Percentiles rank a stretch among this genome's conserved stretches.
Evolutionary conservation across 495 filamentous ascomycete genomes (phyloP).

Genomic region (Penicillium argentinense): DNA sequence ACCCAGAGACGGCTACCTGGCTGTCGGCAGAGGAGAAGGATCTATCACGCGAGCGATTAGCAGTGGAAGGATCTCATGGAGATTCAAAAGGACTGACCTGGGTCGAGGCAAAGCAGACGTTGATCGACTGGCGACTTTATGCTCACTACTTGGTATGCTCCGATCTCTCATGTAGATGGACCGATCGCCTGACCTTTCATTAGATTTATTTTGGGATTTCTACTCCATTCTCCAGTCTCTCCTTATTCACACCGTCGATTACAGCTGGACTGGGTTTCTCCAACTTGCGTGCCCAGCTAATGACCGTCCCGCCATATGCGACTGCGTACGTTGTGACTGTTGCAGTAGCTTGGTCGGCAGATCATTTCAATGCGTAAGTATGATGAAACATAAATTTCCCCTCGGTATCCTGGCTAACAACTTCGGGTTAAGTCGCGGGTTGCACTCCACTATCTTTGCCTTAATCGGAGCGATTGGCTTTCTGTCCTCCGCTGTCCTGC

Average conservation of each 20-base stretch:
- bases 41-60: slow-evolving; percentile 50
- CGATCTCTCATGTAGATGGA: neutral
- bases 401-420: neutral
- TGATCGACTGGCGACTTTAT: slow-evolving; percentile 60
- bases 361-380: slow-evolving; percentile 57
- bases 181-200: neutral
- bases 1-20: slow-evolving; percentile 55
- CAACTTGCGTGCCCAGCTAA: slow-evolving; percentile 60
- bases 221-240: slow-evolving; percentile 61
- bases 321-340: slow-evolving; percentile 59
- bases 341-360: slow-evolving; percentile 57
- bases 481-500: slow-evolving; percentile 59
- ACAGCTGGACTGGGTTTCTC: slow-evolving; percentile 60
- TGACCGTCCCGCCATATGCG: slow-evolving; percentile 72
- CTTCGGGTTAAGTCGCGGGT: slow-evolving; percentile 37
- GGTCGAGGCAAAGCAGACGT: slow-evolving; percentile 53
- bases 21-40: slow-evolving; percentile 51
- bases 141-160: slow-evolving; percentile 50
- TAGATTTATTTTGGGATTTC: slow-evolving; percentile 63
- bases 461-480: slow-evolving; percentile 62
- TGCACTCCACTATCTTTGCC: slow-evolving; percentile 55
- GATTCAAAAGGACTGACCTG: slow-evolving; percentile 51
- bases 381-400: neutral
- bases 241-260: slow-evolving; percentile 66
- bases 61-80: slow-evolving; percentile 54